Evolutionary conservation across 2,329 filamentous ascomycete genomes (phyloP), one percentile per base, ranked within the genome.

Genomic region (Proliferodiscus dingleyae): DNA sequence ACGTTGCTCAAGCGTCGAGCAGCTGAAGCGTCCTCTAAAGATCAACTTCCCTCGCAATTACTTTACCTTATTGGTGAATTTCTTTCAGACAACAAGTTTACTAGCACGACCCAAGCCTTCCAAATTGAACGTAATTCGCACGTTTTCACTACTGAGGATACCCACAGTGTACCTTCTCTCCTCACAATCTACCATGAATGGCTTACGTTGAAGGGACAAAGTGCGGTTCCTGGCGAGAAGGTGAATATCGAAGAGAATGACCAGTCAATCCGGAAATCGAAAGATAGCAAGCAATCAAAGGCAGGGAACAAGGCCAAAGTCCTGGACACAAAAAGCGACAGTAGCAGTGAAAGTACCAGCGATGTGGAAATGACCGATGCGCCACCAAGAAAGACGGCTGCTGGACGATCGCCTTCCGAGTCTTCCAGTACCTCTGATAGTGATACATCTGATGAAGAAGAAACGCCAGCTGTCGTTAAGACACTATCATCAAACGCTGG

Each of bases 41-140:
- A 64, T 22, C 63, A 69, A 37, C 72, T 78, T 21, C 75, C 83
- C 4, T 65, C 74, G 22, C 74, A 85, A 64, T 69, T 89, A 28
- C 70, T 89, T 61, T 77, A 81, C 50, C 70, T 87, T 13, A 74
- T 89, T 57, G 79, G 80, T 51, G 66, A 68, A 18, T 89, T 89
- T 64, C 72, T 89, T 40, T 73, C 74, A 33, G 74, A 83, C 37
- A 74, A 85, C 63, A 76, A 79, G n/a, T 85, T 87, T 58, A 65
- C 72, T 38, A 71, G 72, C 47, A 78, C 85, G 37, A 77, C 76
- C 59, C 69, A 73, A 48, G 75, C 78, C 4, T 83, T 89, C 59
- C 71, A 72, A 56, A 78, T 81, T 61, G 80, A 88, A 61, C 71
- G 74, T 67, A 61, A 72, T 69, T 65, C 49, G n/a, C 54, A 60